Evolutionary conservation across 1,284 basidiomycete genomes (phyloP).

Genomic region (Tranzscheliella williamsii): DNA sequence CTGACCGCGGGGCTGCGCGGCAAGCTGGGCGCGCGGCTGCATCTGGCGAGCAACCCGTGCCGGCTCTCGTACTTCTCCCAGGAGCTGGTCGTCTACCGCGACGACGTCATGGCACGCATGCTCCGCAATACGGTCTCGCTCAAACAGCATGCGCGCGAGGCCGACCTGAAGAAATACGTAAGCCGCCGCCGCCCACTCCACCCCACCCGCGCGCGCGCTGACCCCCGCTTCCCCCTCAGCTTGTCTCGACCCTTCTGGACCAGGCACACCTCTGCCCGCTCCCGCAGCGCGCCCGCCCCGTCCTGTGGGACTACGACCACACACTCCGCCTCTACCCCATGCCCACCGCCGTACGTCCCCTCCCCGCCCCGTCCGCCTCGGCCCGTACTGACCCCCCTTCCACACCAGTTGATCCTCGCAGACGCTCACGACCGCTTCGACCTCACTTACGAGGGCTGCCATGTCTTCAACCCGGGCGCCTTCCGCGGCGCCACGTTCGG

Average conservation of each 20-base stretch:
- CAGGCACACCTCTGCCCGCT: conserved; percentile 76
- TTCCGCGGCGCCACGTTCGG: conserved; percentile 54
- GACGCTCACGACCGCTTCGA: conserved; percentile 96
- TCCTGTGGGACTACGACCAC: conserved; percentile 89
- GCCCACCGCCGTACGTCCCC: conserved; percentile 77
- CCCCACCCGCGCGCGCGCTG: too few species aligned
- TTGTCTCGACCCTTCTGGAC: conserved; percentile 60
- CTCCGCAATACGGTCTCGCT: conserved; percentile 70
- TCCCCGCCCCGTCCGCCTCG: neutral
- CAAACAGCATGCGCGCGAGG: conserved; percentile 41
- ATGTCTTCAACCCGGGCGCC: conserved; percentile 93
- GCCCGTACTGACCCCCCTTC: neutral
- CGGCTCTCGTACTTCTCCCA: conserved; percentile 93
- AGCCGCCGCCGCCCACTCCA: too few species aligned
- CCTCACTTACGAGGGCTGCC: conserved; percentile 95
- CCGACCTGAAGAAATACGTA: conserved; percentile 51
- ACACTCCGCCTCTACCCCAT: conserved; percentile 89
- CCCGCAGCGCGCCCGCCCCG: conserved; percentile 75
- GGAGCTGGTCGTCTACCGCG: conserved; percentile 90
- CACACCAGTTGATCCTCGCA: conserved; percentile 81
- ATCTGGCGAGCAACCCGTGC: conserved; percentile 87
- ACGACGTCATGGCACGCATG: conserved; percentile 92
- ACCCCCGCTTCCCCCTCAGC: conserved; percentile 8
- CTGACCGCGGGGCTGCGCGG: conserved; percentile 66
- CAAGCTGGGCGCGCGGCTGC: conserved; percentile 34